Base-by-base conservation (phyloP, 306 rosid genomes). In the Malus orientalis region DNA sequence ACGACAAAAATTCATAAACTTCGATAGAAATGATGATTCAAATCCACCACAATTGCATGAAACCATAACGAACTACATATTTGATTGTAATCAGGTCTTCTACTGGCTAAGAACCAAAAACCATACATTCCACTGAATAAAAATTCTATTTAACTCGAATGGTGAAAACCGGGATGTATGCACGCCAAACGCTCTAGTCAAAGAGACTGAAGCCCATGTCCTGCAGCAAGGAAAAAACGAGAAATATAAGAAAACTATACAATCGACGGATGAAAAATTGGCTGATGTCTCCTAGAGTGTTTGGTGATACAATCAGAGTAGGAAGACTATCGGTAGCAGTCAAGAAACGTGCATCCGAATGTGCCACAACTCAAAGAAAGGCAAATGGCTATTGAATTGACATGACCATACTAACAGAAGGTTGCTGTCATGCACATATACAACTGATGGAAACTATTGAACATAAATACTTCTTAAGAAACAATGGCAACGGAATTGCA, bases 151-250 rank as follows among this genome's bases (percentile, higher is more conserved):
- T 2, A 45, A 74, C 78, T 62, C 11, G 8, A 6, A 67, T 1
- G 27, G 59, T 4, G 14, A 62, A 64, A 45, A 19, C 32, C 19
- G 22, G 42, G 27, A 11, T 0, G 27, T 23, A 49, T 57, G 69
- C 45, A 73, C 1, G 33, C 16, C 67, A 69, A 75, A 68, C 73
- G 42, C 80, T 81, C 78, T 82, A 91, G 78, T 91, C 98, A 27
- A 93, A 93, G 72, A 91, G 97, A 83, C 93, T 84, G 93, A 93
- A 86, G 30, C 89, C 90, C 95, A 88, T 81, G 36, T 91, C 97
- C 98, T 93, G 97, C 95, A 84, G 58, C 71, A 63, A 78, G 18
- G 45, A 40, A 49, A 78, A 65, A 71, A 11, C 23, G 67, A 64
- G 40, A 16, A 45, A 47, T 6, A 70, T 57, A 47, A 49, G 74